Evolutionary conservation across 371 early-diverging fungal genomes (phyloP), one percentile per base, ranked within the genome.

Genomic region (Mortierella sp.): DNA sequence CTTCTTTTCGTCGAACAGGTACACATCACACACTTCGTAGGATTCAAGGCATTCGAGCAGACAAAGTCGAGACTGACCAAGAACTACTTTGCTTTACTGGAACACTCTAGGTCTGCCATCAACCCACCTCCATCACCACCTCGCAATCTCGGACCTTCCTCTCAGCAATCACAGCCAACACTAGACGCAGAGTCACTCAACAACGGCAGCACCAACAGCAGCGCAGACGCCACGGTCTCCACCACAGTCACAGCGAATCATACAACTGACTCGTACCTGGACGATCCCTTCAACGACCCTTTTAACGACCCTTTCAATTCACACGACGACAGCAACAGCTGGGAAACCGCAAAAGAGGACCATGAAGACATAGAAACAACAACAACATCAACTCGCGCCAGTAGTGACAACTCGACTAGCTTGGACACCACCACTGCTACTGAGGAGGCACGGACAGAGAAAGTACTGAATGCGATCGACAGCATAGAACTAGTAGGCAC

Each of bases 381-480:
- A 11, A 59, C 21, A 19, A 34, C 34, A 16, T 8, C 50, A 50
- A 50, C 37, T 28, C 51, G 43, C 19, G 34, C 34, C 46, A 55
- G 13, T 37, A 19, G 34, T 34, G 34, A 71, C 10, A 46, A 77
- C 21, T 43, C 31, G 16, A 26, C 13, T 40, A 31, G 19, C 9
- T 40, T n/a, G 40, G 51, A 73, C 28, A 28, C 50, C 28, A 37
- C 55, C 40, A 24, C 10, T 24, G 26, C 10, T 24, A 26, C 26
- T 26, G 73, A 73, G 0, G 53, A 51, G 34, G 26, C 73, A 43
- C 73, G 40, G 43, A 16, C 55, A 26, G 73, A 55, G 43, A 54
- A 34, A 8, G 51, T 48, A 11, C 46, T 74, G 11, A 74, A 74
- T n/a, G 34, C 77, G 13, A 74, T 83, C 19, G 77, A 83, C 40